Percentiles rank a stretch among this genome's conserved stretches.
These are phyloP conservation scores for Taphrina confusa DNA, from an alignment of 1,139 yeast genomes.

Conservation along the genomic window DNA sequence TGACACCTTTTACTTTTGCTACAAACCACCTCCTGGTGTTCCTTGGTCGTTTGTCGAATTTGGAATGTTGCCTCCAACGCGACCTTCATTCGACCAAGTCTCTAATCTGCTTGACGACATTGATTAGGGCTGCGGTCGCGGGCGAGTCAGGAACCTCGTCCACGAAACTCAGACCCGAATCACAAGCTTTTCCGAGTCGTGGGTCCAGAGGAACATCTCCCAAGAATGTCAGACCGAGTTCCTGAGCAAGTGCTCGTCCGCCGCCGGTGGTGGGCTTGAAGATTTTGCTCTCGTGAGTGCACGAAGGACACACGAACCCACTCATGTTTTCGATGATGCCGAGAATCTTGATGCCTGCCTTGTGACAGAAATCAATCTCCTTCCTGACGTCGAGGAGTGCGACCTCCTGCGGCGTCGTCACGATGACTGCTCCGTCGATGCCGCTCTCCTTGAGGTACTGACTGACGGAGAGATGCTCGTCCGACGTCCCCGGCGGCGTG, in stretches of 20 bases:
- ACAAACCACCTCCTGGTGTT: too few relatives aligned
- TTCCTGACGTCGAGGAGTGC: slow-evolving; percentile 92
- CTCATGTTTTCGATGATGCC: slow-evolving; percentile 98
- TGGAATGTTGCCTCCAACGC: too few relatives aligned
- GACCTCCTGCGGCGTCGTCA: slow-evolving; percentile 97
- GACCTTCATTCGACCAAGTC: slow-evolving; percentile 1
- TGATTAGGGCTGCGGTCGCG: slow-evolving; percentile 80
- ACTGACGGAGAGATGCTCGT: slow-evolving; percentile 89
- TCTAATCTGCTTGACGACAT: slow-evolving; percentile 61
- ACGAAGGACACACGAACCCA: slow-evolving; percentile 95
- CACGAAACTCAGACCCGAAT: slow-evolving; percentile 80
- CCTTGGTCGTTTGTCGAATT: too few relatives aligned
- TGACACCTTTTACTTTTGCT: too few relatives aligned
- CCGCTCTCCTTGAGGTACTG: slow-evolving; percentile 86
- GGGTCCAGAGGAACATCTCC: slow-evolving; percentile 97
- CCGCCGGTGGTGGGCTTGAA: slow-evolving; percentile 97
- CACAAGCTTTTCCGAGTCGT: slow-evolving; percentile 85
- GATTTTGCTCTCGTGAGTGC: slow-evolving; percentile 85
- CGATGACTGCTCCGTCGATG: slow-evolving; percentile 91
- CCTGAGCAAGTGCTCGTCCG: slow-evolving; percentile 79
- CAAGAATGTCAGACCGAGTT: slow-evolving; percentile 69
- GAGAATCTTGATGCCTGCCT: slow-evolving; percentile 79
- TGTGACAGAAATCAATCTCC: slow-evolving; percentile 90
- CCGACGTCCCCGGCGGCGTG: slow-evolving; percentile 98
- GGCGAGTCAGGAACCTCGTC: slow-evolving; percentile 90